phyloP scores from a whole-genome alignment of 495 filamentous ascomycete genomes.

The Aspergillus sclerotioniger region DNA sequence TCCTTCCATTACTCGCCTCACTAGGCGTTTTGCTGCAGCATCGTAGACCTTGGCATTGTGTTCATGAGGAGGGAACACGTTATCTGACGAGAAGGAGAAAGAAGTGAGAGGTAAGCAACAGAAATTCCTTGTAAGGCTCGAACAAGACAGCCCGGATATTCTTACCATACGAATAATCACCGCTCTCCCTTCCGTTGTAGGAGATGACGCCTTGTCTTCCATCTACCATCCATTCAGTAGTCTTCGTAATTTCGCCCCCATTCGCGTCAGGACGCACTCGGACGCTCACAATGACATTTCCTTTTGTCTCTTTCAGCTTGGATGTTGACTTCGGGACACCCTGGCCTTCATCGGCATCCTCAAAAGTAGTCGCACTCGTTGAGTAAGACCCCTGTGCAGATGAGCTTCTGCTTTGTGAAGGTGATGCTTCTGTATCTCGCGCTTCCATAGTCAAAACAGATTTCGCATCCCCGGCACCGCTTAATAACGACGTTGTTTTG shows the following conservation, averaged over 20 bases:
- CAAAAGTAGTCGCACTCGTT: conserved; percentile 83
- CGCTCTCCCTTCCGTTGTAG: conserved; percentile 84
- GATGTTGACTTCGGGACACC: conserved; percentile 31
- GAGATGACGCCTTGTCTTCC: conserved; percentile 76
- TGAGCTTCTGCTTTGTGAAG: conserved; percentile 83
- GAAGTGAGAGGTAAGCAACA: conserved; percentile 3
- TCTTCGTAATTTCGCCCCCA: conserved; percentile 54
- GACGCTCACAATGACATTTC: conserved; percentile 95
- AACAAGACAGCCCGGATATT: not conserved
- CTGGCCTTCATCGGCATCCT: conserved; percentile 53
- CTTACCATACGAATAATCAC: conserved; percentile 90
- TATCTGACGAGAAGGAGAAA: conserved; percentile 56
- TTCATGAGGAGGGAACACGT: conserved; percentile 90
- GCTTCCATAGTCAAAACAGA: conserved; percentile 58
- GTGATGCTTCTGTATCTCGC: conserved; percentile 72
- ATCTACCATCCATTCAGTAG: conserved; percentile 91
- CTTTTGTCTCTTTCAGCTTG: conserved; percentile 67
- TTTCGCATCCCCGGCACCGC: conserved; percentile 73
- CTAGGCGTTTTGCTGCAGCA: conserved; percentile 85
- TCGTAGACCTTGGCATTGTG: conserved; percentile 95
- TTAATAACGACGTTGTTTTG: conserved; percentile 71
- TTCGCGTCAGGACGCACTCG: conserved; percentile 81
- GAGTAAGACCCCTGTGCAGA: conserved; percentile 89
- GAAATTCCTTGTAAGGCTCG: not conserved
- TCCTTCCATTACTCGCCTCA: conserved; percentile 96